Base-by-base conservation (phyloP, 2,329 filamentous ascomycete genomes). In the Diaporthe australafricana region DNA sequence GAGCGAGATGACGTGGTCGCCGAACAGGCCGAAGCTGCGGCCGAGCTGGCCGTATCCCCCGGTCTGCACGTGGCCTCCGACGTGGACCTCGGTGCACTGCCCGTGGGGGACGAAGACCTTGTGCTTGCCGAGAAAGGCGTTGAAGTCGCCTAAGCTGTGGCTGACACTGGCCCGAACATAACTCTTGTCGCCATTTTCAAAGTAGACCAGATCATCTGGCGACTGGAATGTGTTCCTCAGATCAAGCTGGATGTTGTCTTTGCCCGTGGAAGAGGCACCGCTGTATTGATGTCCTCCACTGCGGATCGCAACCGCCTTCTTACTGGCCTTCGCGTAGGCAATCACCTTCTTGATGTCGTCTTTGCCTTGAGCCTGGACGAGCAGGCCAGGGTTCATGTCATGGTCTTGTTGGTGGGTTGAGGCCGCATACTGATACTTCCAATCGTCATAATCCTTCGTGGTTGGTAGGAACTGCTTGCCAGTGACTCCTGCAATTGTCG, bases 11-110 rank as follows among this genome's bases (percentile, higher is more conserved):
- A 87, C 84, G 65, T 89, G 85, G 72, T 90, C 89, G 0, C 87
- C 87, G 5, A 83, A 84, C 0, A 91, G 80, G 1, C 89, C 89
- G 57, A 87, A 87, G 73, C 83, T 84, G 7, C 85, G 83, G 5
- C 78, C 83, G 0, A 87, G 78, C 71, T 85, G 84, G 1, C 85
- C 85, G 63, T 85, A 87, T 3, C 85, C 85, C 47, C 85, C 85
- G 0, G 84, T 85, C 72, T 87, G 84, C 0, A 80, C 84, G 71
- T 87, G 85, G 0, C 85, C 85, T 8, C 85, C 85, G 0, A 86
- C 75, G 60, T 83, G 82, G 4, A 87, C 85, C 25, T 82, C 80
- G 5, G 80, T 80, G 63, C 85, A 87, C 63, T 86, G 84, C 0
- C 85, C 85, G 11, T 83, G 81, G 4, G 85, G 84, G 0, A 87